Evolutionary conservation across 768 basidiomycete genomes (phyloP).

Genomic region (Galerina marginata): DNA sequence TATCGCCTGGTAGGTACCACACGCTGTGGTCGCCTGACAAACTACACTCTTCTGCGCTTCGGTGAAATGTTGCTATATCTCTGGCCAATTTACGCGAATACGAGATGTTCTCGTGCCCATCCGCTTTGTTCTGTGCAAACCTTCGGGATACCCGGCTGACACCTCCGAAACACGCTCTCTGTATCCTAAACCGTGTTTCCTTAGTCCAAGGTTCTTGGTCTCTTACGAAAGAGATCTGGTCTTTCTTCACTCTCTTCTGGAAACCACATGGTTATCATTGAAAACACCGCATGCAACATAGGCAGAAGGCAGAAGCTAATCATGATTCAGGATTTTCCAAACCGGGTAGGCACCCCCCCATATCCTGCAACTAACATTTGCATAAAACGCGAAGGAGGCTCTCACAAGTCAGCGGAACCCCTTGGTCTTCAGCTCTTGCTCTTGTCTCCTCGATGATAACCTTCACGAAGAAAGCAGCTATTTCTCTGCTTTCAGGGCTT

Average conservation of each 20-base stretch:
- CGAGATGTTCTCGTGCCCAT: slow-evolving; percentile 4
- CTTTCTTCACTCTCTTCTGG: neutral
- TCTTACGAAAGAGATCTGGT: slow-evolving; percentile 1
- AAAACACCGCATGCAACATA: slow-evolving; percentile 2
- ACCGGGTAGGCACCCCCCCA: neutral
- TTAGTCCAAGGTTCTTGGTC: slow-evolving; percentile 3
- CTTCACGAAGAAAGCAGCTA: slow-evolving; percentile 9
- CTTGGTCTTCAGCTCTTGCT: neutral
- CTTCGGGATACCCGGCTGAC: slow-evolving; percentile 3
- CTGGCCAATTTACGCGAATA: neutral
- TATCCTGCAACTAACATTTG: neutral
- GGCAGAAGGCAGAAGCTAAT: neutral
- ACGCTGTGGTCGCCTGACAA: slow-evolving; percentile 18
- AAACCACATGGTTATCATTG: slow-evolving; percentile 6
- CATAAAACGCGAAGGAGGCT: slow-evolving; percentile 1
- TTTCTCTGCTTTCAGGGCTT: slow-evolving; percentile 15
- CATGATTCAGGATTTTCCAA: neutral
- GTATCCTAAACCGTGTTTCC: neutral
- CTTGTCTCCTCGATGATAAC: neutral
- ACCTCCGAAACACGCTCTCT: slow-evolving; percentile 3
- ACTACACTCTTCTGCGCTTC: slow-evolving; percentile 4
- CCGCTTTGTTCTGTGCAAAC: neutral
- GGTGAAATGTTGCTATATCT: slow-evolving; percentile 11
- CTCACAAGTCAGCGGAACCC: neutral
- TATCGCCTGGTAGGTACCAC: neutral